Conservation (phyloP, 352 stramenopile species). For the Pythium sukuiense region DNA sequence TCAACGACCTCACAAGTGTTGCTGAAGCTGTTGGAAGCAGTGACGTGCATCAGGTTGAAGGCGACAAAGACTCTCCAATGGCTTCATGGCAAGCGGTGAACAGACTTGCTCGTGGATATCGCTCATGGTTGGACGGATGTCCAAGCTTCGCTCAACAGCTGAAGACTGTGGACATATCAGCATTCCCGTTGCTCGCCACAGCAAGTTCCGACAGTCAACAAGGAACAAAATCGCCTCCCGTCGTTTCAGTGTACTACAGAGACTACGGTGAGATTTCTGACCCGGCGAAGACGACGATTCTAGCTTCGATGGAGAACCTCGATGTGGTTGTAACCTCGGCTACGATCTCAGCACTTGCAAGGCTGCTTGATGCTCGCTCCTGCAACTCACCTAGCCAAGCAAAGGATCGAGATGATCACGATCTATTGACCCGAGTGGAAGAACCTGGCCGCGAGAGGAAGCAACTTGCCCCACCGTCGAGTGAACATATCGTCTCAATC, state of each 20-base stretch:
- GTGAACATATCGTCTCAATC: conserved; percentile 22
- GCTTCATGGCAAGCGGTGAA: conserved; percentile 28
- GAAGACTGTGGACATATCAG: not conserved
- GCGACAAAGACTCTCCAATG: conserved; percentile 11
- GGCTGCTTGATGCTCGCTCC: not conserved
- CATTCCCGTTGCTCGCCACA: conserved; percentile 11
- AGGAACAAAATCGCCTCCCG: conserved; percentile 1
- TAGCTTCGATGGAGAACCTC: conserved; percentile 20
- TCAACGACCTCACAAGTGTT: conserved; percentile 7
- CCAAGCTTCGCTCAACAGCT: not conserved
- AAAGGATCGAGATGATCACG: not conserved
- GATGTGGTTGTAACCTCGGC: conserved; percentile 22
- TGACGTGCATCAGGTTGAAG: not conserved
- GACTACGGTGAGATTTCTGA: conserved; percentile 16
- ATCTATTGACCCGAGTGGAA: not conserved
- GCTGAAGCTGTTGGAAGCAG: conserved; percentile 9
- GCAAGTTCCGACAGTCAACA: not conserved
- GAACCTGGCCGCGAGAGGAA: not conserved
- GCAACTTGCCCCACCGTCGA: not conserved
- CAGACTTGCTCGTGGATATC: conserved; percentile 19
- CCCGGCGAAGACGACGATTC: not conserved
- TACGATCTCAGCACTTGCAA: conserved; percentile 6
- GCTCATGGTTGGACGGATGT: conserved; percentile 1
- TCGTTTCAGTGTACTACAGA: conserved; percentile 19
- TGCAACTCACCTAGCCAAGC: not conserved